These are phyloP conservation scores for Lasiosphaeris hirsuta DNA, from an alignment of 495 filamentous ascomycete genomes.

Conservation along the genomic window DNA sequence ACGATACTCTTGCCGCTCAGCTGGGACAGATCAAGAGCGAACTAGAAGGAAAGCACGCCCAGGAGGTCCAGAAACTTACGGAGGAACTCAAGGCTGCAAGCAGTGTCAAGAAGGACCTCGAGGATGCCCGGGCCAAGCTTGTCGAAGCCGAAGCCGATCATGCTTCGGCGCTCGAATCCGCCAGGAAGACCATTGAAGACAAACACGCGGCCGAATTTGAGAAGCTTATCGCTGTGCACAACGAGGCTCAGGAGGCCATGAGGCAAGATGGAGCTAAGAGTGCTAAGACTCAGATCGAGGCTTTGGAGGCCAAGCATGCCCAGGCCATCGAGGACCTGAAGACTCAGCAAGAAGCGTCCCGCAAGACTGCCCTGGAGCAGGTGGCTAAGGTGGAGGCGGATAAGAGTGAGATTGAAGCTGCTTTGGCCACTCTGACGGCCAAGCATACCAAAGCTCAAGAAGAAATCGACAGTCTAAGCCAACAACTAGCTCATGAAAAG, in stretches of 20 bases:
- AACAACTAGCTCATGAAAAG: constrained; percentile 51
- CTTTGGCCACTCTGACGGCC: constrained; percentile 24
- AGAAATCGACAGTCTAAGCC: constrained; percentile 42
- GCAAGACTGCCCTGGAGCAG: constrained; percentile 18
- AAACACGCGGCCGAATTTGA: constrained; percentile 47
- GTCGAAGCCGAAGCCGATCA: constrained; percentile 39
- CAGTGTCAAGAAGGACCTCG: constrained; percentile 32
- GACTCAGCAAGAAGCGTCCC: constrained; percentile 30
- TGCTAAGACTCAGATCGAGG: constrained; percentile 35
- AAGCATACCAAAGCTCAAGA: constrained; percentile 37
- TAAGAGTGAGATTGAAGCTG: constrained; percentile 22
- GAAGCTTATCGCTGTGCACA: constrained; percentile 43
- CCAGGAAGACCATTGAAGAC: constrained; percentile 44
- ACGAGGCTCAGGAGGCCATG: constrained; percentile 40
- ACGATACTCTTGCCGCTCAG: constrained; percentile 26
- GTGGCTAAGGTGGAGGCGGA: constrained; percentile 21
- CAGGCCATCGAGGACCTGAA: constrained; percentile 42
- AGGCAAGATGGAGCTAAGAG: constrained; percentile 32
- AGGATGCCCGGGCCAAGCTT: constrained; percentile 37
- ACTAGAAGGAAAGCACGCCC: constrained; percentile 21
- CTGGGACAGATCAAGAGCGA: constrained; percentile 25
- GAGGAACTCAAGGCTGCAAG: constrained; percentile 37
- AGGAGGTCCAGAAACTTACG: constrained; percentile 31
- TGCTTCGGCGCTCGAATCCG: constrained; percentile 34
- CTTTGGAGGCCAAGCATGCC: constrained; percentile 39